Evolutionary conservation across 2,329 filamentous ascomycete genomes (phyloP), one percentile per base, ranked within the genome.

Genomic region (Coniochaeta prunicola): DNA sequence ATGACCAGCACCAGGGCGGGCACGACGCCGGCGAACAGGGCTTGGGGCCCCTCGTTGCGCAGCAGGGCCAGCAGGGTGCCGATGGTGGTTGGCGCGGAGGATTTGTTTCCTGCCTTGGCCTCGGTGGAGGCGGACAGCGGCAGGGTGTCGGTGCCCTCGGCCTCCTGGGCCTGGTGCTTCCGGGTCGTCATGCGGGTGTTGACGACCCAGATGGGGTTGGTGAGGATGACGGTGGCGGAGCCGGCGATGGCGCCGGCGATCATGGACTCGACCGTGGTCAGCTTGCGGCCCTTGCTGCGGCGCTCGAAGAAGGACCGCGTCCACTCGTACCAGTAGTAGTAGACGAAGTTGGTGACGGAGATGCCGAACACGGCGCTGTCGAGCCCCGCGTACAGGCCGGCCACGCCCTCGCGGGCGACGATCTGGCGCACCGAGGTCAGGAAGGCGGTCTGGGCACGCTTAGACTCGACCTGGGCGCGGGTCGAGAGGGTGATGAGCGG

Each of bases 251-350:
- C 94, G 64, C 94, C 94, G 3, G 94, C 93, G 60, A 96, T 87
- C 89, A 99, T 99, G 65, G 88, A 89, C 79, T 99, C 93, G 65
- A 93, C 74, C 0, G 94, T 96, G 19, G 91, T 94, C 71, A 99
- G 87, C 72, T 92, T 92, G 76, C 85, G 88, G 62, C 83, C 86
- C 59, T 86, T 83, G 53, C 92, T 91, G 10, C 91, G 90, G 64
- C 82, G 80, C 72, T 91, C 91, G 77, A 97, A 97, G 71, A 89
- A 89, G 56, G 88, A 82, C 60, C 92, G 87, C 63, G 92, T 94
- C 90, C 91, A 99, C 78, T 99, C 94, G 76, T 97, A 99, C 93
- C 91, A 99, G 81, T 97, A 99, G 79, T 99, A 99, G 82, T 99
- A 99, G 54, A 99, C 93, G 72, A 99, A 99, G 80, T 99, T 99